These are phyloP conservation scores for Zygoascus bituminiphila DNA, from an alignment of 805 yeast species.

Conservation along the genomic window DNA sequence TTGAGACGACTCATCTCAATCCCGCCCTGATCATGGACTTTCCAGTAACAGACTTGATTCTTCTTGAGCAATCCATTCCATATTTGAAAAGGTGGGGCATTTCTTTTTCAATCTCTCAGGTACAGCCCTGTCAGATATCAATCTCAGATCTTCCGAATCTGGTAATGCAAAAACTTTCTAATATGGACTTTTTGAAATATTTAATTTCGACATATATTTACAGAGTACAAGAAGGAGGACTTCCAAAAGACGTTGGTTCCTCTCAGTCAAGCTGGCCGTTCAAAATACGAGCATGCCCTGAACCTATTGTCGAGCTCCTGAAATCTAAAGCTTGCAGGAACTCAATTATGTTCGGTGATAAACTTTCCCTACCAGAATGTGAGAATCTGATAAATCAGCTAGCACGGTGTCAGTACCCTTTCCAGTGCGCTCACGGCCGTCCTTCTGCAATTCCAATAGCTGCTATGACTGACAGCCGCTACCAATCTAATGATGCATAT, in stretches of 20 bases:
- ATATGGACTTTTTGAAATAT: constrained; percentile 4
- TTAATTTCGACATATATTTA: constrained; percentile 7
- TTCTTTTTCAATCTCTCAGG: constrained; percentile 3
- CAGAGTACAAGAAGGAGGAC: constrained; percentile 1
- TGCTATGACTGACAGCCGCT: neutral
- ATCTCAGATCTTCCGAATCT: constrained; percentile 19
- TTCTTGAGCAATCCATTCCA: constrained; percentile 1
- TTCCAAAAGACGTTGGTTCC: neutral
- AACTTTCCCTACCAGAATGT: constrained; percentile 39
- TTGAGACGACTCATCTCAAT: constrained; percentile 16
- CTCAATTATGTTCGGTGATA: constrained; percentile 66
- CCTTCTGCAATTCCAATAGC: constrained; percentile 54
- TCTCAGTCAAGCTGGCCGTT: constrained; percentile 32
- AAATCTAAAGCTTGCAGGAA: constrained; percentile 58
- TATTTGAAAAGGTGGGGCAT: constrained; percentile 13
- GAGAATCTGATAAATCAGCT: constrained; percentile 35
- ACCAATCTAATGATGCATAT: constrained; percentile 1
- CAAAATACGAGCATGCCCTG: constrained; percentile 39
- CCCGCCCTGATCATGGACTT: neutral
- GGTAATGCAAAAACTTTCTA: constrained; percentile 2
- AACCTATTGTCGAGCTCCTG: constrained; percentile 40
- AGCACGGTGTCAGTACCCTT: constrained; percentile 48
- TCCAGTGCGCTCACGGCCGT: constrained; percentile 81
- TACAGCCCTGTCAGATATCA: neutral
- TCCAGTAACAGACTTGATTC: neutral